Evolutionary conservation across 164 flowering plant genomes (phyloP).

Genomic region (Nymphaea colorata): DNA sequence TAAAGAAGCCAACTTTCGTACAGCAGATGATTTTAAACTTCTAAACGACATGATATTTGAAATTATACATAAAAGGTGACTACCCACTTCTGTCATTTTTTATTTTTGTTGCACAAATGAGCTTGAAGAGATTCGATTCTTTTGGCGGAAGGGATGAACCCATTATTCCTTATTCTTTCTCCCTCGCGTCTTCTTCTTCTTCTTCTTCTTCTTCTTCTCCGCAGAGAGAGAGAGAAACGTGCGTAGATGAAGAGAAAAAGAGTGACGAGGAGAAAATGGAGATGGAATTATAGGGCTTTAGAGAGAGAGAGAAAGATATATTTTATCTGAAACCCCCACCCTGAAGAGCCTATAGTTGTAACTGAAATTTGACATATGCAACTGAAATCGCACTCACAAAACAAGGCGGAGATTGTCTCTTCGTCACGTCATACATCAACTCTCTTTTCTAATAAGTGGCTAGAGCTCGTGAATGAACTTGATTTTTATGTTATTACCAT

Average conservation of each 20-base stretch:
- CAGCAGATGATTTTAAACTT: no score
- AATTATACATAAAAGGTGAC: no score
- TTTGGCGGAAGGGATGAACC: slow-evolving; percentile 91
- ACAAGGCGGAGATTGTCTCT: no score
- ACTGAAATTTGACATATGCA: not conserved
- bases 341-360: not conserved
- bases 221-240: slow-evolving; percentile 5
- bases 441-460: no score
- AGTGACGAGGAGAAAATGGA: not conserved
- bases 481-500: no score
- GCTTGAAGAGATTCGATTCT: slow-evolving; percentile 97
- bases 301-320: not conserved
- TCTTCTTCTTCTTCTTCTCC: not conserved
- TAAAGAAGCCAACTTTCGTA: no score
- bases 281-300: not conserved
- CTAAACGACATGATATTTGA: no score
- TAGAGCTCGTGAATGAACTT: no score
- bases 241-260: not conserved
- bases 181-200: slow-evolving; percentile 6
- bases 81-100: no score
- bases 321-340: not conserved
- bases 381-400: no score
- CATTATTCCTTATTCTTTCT: slow-evolving; percentile 19
- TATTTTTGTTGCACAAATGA: no score
- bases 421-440: no score